A percentile compares a stretch with the other conserved stretches of the same genome.
phyloP scores from a whole-genome alignment of 441 rosid species.

The Gossypium davidsonii region DNA sequence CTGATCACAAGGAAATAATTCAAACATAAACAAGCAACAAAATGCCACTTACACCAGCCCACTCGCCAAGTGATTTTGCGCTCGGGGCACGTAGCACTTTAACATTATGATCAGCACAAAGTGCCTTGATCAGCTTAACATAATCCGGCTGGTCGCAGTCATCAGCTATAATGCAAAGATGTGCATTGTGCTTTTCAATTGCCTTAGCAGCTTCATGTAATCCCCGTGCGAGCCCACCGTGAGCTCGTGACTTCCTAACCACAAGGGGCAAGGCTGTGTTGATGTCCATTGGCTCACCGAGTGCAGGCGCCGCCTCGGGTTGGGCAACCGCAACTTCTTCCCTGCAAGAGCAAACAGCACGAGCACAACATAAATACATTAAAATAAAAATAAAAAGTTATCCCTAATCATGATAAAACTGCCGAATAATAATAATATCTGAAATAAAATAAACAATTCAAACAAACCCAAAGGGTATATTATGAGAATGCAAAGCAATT shows the following conservation, averaged over 20 bases:
- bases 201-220: conserved; percentile 80
- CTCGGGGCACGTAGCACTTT: conserved; percentile 64
- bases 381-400: not conserved
- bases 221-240: conserved; percentile 81
- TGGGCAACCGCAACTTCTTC: conserved; percentile 48
- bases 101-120: conserved; percentile 69
- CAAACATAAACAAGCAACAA: not conserved
- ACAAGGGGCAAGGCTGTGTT: conserved; percentile 70
- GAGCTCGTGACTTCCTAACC: conserved; percentile 66
- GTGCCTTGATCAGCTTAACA: conserved; percentile 76
- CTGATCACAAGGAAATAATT: not conserved
- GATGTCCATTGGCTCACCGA: conserved; percentile 70
- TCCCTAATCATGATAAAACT: not conserved
- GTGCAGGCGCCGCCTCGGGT: conserved; percentile 32
- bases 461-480: not conserved
- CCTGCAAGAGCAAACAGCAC: conserved; percentile 28
- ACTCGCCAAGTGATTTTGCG: conserved; percentile 87
- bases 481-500: not conserved
- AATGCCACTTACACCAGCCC: conserved; percentile 83
- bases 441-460: not conserved
- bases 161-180: conserved; percentile 80
- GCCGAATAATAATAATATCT: not conserved
- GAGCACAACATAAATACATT: not conserved
- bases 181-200: conserved; percentile 73
- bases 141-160: conserved; percentile 91